These are phyloP conservation scores for Ophiocordyceps australis DNA, from an alignment of 2,329 filamentous ascomycete genomes.

Conservation along the genomic window DNA sequence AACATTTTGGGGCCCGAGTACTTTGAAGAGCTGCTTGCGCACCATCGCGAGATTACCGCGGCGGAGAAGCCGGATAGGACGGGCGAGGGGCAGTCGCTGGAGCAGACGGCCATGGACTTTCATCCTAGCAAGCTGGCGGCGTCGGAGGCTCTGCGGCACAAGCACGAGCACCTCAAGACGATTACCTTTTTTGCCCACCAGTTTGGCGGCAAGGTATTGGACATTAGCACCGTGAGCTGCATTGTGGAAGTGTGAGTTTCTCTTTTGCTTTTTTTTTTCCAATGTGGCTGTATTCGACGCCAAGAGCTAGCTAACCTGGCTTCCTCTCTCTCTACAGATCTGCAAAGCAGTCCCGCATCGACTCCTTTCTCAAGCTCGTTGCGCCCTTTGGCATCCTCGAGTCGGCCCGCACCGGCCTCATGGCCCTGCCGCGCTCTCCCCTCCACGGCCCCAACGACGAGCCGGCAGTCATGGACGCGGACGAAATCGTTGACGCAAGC, in stretches of 20 bases:
- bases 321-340: slow-evolving; percentile 34
- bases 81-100: slow-evolving; percentile 22
- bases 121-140: slow-evolving; percentile 75
- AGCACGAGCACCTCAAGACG: slow-evolving; percentile 91
- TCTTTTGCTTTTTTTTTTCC: too few relatives aligned
- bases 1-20: slow-evolving; percentile 95
- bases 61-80: slow-evolving; percentile 18
- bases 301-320: too few relatives aligned
- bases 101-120: slow-evolving; percentile 46
- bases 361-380: slow-evolving; percentile 94
- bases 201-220: slow-evolving; percentile 91
- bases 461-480: slow-evolving; percentile 60
- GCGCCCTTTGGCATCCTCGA: slow-evolving; percentile 91
- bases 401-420: slow-evolving; percentile 85
- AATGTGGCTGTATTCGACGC: too few relatives aligned
- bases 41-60: slow-evolving; percentile 74
- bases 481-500: slow-evolving; percentile 89
- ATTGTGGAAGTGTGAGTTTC: slow-evolving; percentile 95
- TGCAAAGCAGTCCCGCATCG: slow-evolving; percentile 82
- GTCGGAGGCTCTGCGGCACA: slow-evolving; percentile 82
- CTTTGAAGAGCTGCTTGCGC: slow-evolving; percentile 89
- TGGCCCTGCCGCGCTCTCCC: slow-evolving; percentile 89
- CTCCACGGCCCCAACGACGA: slow-evolving; percentile 59
- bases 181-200: slow-evolving; percentile 96
- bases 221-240: slow-evolving; percentile 96